Base-by-base conservation (phyloP, 139 green algal species). In the Coccomyxa sp. region DNA sequence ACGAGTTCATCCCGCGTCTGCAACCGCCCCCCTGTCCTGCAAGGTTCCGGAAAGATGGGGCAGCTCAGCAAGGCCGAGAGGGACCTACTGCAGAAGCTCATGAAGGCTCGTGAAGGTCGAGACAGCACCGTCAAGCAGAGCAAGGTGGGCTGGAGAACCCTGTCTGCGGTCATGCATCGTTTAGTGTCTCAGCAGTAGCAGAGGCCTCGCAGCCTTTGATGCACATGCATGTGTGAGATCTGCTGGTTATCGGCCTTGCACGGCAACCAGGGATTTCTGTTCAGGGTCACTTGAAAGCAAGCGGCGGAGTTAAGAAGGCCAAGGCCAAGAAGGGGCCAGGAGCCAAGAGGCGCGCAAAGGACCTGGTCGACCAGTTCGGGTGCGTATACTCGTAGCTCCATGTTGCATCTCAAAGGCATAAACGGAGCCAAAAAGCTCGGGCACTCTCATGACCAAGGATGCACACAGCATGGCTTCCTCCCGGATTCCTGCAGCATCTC, bases 311-410 rank as follows among this genome's bases (percentile, higher is more conserved):
- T 22, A 64, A 64, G 27, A 64, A 64, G 5, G 27, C 18, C 18
- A 64, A 64, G 50, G 2, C 27, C 27, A 71, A 71, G 64, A 71
- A 34, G 64, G 14, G 35, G 64, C n/a, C 7, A 16, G 29, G 64
- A 29, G 10, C 29, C 27, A 71, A 71, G 64, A 74, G 33, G 35
- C 69, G 69, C 33, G 69, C 69, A 18, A 31, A 34, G 33, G 69
- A 74, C 14, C 69, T 74, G 10, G 69, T 74, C 33, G 69, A 74
- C 16, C 14, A 74, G 69, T 74, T 50, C 41, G 69, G 69, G 34
- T 41, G 41, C 24, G 44, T n/a, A 64, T 5, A 22, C 22, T 64
- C 50, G 22, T 64, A 64, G 18, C 22, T 64, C 50, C 50, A 64
- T 31, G n/a, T n/a, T n/a, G 50, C 50, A 64, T 22, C 3, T 64